Base-by-base conservation (phyloP, 2,329 filamentous ascomycete genomes). In the Periconia sp. region DNA sequence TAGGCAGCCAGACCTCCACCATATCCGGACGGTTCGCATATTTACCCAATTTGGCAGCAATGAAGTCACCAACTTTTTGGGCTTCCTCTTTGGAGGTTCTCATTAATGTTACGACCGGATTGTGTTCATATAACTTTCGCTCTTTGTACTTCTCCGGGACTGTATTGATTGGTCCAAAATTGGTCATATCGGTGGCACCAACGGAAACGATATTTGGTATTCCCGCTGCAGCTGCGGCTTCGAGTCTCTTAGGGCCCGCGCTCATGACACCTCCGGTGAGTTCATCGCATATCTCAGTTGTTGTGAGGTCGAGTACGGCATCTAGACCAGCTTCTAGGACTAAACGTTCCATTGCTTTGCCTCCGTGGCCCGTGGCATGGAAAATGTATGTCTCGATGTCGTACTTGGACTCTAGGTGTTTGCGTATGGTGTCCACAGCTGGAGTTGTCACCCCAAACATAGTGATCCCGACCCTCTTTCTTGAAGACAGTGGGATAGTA, bases 401-500 rank as follows among this genome's bases (percentile, higher is more conserved):
- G 33, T 63, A 61, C 7, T 50, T 58, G 2, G 48, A 49, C 1
- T 63, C 47, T 0, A 88, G 72, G 32, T 78, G 65, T 1, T 64
- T 54, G 0, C 83, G 75, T 2, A 85, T 78, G 1, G 63, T 67
- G 33, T 84, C 79, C 0, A 84, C 85, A 9, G 79, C 81, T 0
- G 85, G 84, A 0, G 85, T 89, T 0, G 86, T 89, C 5, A 89
- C 85, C 2, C 86, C 86, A 57, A 88, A 89, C 86, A 89, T 89
- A 2, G 85, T 87, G 17, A 88, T 78, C 0, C 78, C 86, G 5
- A 89, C 72, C 0, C 78, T 71, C 41, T 75, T 78, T 54, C 74
- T 76, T 15, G 25, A 11, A 4, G 17, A 12, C 10, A 25, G 4
- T 4, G 30, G 1, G 4, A 9, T 1, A 10, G 32, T 17, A 12